Conservation (phyloP, 441 rosid genomes). For the Corymbia citriodora region DNA sequence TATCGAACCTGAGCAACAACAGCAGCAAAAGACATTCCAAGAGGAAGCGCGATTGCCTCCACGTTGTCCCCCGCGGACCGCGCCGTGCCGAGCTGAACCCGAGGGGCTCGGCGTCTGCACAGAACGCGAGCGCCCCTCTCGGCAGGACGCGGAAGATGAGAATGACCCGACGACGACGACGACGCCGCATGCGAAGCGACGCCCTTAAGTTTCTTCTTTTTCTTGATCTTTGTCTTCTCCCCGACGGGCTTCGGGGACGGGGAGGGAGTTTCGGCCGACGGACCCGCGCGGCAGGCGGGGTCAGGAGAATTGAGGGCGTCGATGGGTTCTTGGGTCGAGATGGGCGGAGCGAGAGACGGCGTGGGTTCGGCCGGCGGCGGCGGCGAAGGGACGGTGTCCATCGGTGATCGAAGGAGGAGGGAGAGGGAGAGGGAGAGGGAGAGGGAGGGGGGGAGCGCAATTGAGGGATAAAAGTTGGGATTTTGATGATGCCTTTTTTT, state of each 20-base stretch:
- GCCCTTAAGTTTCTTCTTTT: conserved; percentile 27
- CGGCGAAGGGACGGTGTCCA: background rate
- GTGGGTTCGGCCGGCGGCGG: background rate
- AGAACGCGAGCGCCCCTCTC: conserved; percentile 23
- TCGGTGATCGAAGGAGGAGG: background rate
- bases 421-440: background rate
- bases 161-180: conserved; percentile 11
- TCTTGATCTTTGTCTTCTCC: background rate
- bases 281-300: background rate
- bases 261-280: background rate
- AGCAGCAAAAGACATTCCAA: conserved; percentile 94
- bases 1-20: conserved; percentile 73
- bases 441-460: background rate
- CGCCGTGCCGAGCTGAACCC: conserved; percentile 23
- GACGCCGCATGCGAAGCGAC: background rate
- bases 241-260: background rate
- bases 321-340: background rate
- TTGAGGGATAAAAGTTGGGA: background rate
- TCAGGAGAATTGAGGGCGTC: background rate
- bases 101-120: conserved; percentile 34
- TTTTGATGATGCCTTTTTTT: background rate
- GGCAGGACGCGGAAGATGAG: conserved; percentile 15
- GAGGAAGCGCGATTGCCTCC: conserved; percentile 76
- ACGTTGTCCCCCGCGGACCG: conserved; percentile 24
- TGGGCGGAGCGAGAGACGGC: background rate